Base-by-base conservation (phyloP, 306 rosid genomes). In the Astragalus glycyphyllos region DNA sequence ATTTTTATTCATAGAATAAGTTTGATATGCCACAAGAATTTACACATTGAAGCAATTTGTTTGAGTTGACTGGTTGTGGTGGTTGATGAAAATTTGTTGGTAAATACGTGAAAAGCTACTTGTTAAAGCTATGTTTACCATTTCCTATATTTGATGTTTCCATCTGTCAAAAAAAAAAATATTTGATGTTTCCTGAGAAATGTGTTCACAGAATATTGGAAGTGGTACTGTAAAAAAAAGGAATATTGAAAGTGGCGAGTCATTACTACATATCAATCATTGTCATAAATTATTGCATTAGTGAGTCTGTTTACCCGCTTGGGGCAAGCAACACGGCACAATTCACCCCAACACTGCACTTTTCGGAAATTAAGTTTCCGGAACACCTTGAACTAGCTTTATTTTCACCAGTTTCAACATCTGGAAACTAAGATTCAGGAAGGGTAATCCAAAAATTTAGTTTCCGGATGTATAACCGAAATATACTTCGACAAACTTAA, bases 181-280 rank as follows among this genome's bases (percentile, higher is more conserved):
- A n/a, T n/a, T n/a, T n/a, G n/a, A n/a, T n/a, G n/a, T n/a, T n/a
- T n/a, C 23, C 50, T 56, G 29, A n/a, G 0, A 26, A 56, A 9
- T 58, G 4, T 23, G 51, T 50, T 50, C 14, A 51, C 10, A 51
- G 29, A 20, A 62, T 13, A 23, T 61, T 20, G n/a, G n/a, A n/a
- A n/a, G n/a, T n/a, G n/a, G n/a, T n/a, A n/a, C n/a, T n/a, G n/a
- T n/a, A n/a, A n/a, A n/a, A n/a, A n/a, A n/a, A n/a, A n/a, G n/a
- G n/a, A n/a, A n/a, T n/a, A n/a, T n/a, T n/a, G 66, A 61, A 72
- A 5, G 77, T 26, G 56, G 41, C 29, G n/a, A 12, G 8, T 50
- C n/a, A 26, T 70, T 32, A 53, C 57, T 31, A 26, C 4, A 26
- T 26, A n/a, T 16, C 41, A 55, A 65, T 74, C 12, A 29, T n/a